Conservation (phyloP, 2,329 filamentous ascomycete genomes). For the Neonectria sp. region DNA sequence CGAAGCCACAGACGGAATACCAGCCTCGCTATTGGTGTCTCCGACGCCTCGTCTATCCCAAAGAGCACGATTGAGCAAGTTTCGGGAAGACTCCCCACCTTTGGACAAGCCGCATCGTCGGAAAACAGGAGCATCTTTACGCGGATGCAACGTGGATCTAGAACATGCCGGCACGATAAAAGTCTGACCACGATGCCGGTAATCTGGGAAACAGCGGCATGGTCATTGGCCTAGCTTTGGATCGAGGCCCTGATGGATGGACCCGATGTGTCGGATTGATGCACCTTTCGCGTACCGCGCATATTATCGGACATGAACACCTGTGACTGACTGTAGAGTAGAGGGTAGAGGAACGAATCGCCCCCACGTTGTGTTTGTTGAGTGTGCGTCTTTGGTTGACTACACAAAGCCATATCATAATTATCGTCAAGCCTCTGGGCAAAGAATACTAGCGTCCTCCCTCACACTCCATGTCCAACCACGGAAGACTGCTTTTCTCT, state of each 20-base stretch:
- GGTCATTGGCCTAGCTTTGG: neutral
- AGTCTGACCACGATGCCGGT: neutral
- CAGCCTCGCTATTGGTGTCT: conserved; percentile 9
- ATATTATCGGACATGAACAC: neutral
- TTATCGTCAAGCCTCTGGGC: neutral
- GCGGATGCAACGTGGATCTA: neutral
- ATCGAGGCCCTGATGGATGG: neutral
- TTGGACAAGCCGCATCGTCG: neutral
- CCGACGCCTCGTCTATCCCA: neutral
- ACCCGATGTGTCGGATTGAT: neutral
- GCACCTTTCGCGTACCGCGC: neutral
- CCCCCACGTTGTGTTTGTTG: neutral
- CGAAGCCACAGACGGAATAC: neutral
- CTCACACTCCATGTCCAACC: conserved; percentile 1
- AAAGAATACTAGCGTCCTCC: neutral
- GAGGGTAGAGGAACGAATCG: neutral
- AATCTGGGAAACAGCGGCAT: neutral
- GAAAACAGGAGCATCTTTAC: no score
- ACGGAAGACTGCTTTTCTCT: neutral
- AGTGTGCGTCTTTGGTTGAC: neutral
- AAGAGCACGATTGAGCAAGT: conserved; percentile 22
- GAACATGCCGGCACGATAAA: neutral
- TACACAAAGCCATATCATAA: neutral
- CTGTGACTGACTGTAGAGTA: neutral
- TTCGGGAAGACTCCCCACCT: conserved; percentile 4